phyloP scores from a whole-genome alignment of 2,329 filamentous ascomycete species.

The Niveomyces coronatus region DNA sequence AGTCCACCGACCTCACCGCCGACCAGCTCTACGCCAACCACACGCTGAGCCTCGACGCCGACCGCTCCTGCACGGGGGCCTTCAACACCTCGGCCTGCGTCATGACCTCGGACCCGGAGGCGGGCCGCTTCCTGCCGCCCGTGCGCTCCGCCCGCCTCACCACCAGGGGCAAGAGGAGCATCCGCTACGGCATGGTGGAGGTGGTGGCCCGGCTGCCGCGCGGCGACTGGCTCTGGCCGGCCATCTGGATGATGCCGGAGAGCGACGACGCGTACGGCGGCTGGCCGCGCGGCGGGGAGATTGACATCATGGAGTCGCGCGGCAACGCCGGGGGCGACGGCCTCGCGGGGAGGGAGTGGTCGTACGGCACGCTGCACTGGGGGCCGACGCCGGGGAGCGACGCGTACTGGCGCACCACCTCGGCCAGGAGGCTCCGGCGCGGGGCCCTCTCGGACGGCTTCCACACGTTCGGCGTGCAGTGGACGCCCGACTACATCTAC shows the following conservation, averaged over 20 bases:
- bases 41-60: conserved; percentile 33
- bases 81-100: conserved; percentile 23
- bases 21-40: conserved; percentile 29
- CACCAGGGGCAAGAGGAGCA: conserved; percentile 33
- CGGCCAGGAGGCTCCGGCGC: conserved; percentile 22
- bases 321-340: conserved; percentile 32
- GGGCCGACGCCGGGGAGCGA: conserved; percentile 23
- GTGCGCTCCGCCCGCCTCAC: conserved; percentile 38
- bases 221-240: conserved; percentile 47
- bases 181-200: conserved; percentile 41
- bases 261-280: conserved; percentile 34
- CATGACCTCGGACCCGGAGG: conserved; percentile 30
- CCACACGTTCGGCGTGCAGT: conserved; percentile 44
- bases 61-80: conserved; percentile 31
- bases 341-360: conserved; percentile 32
- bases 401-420: conserved; percentile 25
- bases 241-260: conserved; percentile 41
- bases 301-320: conserved; percentile 40
- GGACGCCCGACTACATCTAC: conserved; percentile 41
- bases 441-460: conserved; percentile 31
- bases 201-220: conserved; percentile 41
- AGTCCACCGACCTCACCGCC: conserved; percentile 27
- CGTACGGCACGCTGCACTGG: conserved; percentile 38
- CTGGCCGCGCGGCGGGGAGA: conserved; percentile 43
- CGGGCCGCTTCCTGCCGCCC: conserved; percentile 37